Conservation (phyloP, 129 eudicot species). For the Pulicaria dysenterica region DNA sequence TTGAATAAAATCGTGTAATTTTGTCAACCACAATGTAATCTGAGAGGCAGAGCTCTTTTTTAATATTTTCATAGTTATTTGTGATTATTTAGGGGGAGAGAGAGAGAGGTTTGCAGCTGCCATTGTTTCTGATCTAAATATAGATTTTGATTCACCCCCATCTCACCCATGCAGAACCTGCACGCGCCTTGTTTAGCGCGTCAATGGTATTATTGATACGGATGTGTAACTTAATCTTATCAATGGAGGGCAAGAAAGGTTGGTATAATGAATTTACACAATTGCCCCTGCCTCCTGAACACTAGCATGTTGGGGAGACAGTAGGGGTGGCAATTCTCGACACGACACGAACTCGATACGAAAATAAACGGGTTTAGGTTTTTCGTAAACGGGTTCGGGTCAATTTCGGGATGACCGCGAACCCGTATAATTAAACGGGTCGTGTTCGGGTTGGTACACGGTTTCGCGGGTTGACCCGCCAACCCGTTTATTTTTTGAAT, state of each 20-base stretch:
- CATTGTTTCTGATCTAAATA: constrained; percentile 27
- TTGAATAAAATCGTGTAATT: constrained; percentile 28
- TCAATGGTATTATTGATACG: not conserved
- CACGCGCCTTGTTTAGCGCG: constrained; percentile 5
- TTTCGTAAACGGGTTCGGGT: too few species aligned
- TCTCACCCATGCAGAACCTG: constrained; percentile 24
- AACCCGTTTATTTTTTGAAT: too few species aligned
- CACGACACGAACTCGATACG: too few species aligned
- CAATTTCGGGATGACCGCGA: too few species aligned
- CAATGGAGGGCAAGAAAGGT: too few species aligned
- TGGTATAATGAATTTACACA: not conserved
- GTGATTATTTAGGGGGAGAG: constrained; percentile 12
- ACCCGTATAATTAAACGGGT: too few species aligned
- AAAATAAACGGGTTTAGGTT: too few species aligned
- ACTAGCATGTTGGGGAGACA: too few species aligned
- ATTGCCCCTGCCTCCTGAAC: not conserved
- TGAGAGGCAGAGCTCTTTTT: constrained; percentile 35
- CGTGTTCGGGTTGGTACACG: too few species aligned
- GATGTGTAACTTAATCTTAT: not conserved
- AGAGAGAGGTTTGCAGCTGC: constrained; percentile 13
- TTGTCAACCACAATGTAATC: constrained; percentile 25
- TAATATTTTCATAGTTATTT: not conserved
- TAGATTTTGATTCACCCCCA: constrained; percentile 20
- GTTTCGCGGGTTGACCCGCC: too few species aligned
- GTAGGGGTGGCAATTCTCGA: too few species aligned